Base-by-base conservation (phyloP, 805 yeast genomes). In the Pichia nanzhaoensis region DNA sequence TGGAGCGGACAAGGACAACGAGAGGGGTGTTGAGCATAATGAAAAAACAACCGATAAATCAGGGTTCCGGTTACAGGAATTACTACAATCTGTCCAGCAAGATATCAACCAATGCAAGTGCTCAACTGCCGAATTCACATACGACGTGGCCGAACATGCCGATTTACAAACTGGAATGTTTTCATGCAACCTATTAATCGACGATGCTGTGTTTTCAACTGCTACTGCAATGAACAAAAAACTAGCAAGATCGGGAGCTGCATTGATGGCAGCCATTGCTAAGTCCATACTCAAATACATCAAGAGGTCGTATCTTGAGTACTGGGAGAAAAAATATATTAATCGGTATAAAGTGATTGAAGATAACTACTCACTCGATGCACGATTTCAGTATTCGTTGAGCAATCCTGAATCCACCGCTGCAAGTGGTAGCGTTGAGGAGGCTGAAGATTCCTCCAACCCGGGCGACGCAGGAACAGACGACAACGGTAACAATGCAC, bases 241-340 rank as follows among this genome's bases (percentile, higher is more conserved):
- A 34, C 22, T 41, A 9, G 52, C 52, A 8, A 45, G 35, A 35
- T 40, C 45, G 17, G 49, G 39, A 9, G 41, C 42, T 35, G 51
- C 52, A 4, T 39, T 44, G 19, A 6, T 28, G 9, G 46, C 41
- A 9, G 47, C 47, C 16, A 40, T 45, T 19, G 38, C 39, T 22
- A 21, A 27, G 9, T 9, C 16, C 13, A 12, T 43, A 16, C 18
- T 30, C 17, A 34, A 39, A 34, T 38, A 32, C 33, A 22, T 46
- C 16, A 46, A 37, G 34, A 31, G 46, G 7, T 34, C 40, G n/a
- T 36, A 34, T 21, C 21, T 28, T 17, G 38, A 37, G n/a, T 38
- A 28, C 32, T 46, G 49, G 49, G 17, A 8, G 4, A 34, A 40
- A 32, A 46, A 34, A 24, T 46, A 42, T 32, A 17, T 34, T 5